Percentiles rank a stretch among this genome's conserved stretches.
Conservation (phyloP, 768 basidiomycete species). For the Suillus spraguei region DNA sequence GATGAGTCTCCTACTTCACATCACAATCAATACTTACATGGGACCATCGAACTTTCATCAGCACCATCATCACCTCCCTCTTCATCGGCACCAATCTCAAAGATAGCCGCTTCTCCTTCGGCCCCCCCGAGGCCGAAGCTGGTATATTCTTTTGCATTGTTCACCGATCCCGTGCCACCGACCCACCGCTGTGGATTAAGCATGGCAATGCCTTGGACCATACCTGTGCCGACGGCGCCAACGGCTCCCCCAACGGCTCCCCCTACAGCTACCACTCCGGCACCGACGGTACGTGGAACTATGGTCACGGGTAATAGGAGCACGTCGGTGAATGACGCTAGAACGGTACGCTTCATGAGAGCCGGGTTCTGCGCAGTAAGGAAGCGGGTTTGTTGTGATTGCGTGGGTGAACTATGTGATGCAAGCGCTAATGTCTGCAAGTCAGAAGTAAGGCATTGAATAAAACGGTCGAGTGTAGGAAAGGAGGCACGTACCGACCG, state of each 20-base stretch:
- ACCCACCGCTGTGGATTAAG: constrained; percentile 89
- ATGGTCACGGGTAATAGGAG: constrained; percentile 95
- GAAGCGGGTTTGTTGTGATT: constrained; percentile 56
- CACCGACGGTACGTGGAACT: constrained; percentile 80
- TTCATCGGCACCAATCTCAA: constrained; percentile 48
- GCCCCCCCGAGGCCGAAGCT: constrained; percentile 19
- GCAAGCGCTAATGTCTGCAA: constrained; percentile 5
- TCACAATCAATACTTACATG: constrained; percentile 1
- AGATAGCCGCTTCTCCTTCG: constrained; percentile 42
- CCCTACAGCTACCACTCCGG: constrained; percentile 58
- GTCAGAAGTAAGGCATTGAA: not conserved
- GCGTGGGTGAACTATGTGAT: constrained; percentile 7
- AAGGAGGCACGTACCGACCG: constrained; percentile 50
- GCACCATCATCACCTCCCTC: constrained; percentile 23
- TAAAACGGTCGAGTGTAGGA: not conserved
- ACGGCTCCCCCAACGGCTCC: constrained; percentile 65
- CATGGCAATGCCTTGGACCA: constrained; percentile 86
- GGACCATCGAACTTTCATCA: constrained; percentile 18
- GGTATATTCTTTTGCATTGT: constrained; percentile 23
- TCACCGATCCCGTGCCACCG: constrained; percentile 35
- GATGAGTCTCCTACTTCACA: constrained; percentile 21
- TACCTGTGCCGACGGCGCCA: constrained; percentile 73
- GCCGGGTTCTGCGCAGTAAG: constrained; percentile 87
- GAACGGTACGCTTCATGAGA: constrained; percentile 87
- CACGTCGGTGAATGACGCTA: constrained; percentile 88